Base-by-base conservation (phyloP, 2,329 filamentous ascomycete genomes). In the Colletotrichum sp. region DNA sequence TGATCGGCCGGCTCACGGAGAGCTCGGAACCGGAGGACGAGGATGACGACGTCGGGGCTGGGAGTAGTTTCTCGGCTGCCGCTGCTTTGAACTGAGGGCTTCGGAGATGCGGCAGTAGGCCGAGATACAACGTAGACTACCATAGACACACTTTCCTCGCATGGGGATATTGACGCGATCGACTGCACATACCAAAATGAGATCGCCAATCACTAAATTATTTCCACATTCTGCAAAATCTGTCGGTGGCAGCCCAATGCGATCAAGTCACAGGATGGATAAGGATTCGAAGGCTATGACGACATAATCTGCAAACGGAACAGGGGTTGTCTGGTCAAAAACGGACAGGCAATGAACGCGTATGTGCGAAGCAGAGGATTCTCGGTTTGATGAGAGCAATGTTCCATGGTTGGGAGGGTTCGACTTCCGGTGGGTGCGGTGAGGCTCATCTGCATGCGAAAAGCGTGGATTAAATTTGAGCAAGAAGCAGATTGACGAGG, bases 1-100 rank as follows among this genome's bases (percentile, higher is more conserved):
- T 92, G 69, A 83, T 92, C n/a, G 84, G 84, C 7, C 84, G 88
- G 30, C 77, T 83, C 13, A 63, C 79, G 5, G 84, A 84, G 59
- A 62, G 12, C 8, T 21, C 28, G 9, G 44, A 49, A 6, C 8
- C 59, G 28, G 18, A 10, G 21, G 83, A 84, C 6, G 75, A 71
- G 3, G 78, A 82, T 0, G 18, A n/a, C n/a, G 69, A 63, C 12
- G 30, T 21, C n/a, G 63, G 21, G 1, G 65, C 32, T 30, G 72
- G 69, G 15, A 69, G 63, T 55, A 69, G 59, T 65, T 28, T 77
- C n/a, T 68, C 73, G 63, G 32, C 57, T 16, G 73, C 68, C 8
- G n/a, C 15, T n/a, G 26, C 24, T 16, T 3, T 59, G 59, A 62
- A 62, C 32, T 13, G 12, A 16, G 72, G 44, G 39, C n/a, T 36